Conservation (phyloP, 2,329 filamentous ascomycete genomes). For the Parastagonospora avenae region DNA sequence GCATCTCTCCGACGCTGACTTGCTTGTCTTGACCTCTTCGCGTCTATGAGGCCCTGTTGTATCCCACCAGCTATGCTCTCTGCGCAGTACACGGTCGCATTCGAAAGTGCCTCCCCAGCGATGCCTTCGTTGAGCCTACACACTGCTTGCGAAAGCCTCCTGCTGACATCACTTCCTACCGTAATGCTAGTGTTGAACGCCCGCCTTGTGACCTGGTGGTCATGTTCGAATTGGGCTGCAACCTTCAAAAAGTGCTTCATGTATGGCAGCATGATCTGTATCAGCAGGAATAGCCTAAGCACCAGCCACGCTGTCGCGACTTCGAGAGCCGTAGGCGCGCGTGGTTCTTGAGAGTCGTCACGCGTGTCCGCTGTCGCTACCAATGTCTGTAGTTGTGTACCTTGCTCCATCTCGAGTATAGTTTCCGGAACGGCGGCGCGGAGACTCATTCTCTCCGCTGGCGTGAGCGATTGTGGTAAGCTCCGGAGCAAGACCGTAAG, state of each 20-base stretch:
- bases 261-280: slow-evolving; percentile 67
- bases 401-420: slow-evolving; percentile 17
- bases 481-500: slow-evolving; percentile 68
- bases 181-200: slow-evolving; percentile 59
- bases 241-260: slow-evolving; percentile 59
- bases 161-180: slow-evolving; percentile 59
- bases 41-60: slow-evolving; percentile 66
- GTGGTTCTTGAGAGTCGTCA: slow-evolving; percentile 1
- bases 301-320: slow-evolving; percentile 62
- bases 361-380: not conserved
- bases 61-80: slow-evolving; percentile 69
- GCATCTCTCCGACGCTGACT: not conserved
- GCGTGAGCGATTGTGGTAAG: slow-evolving; percentile 62
- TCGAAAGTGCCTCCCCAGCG: slow-evolving; percentile 63
- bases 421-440: slow-evolving; percentile 56
- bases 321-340: slow-evolving; percentile 60
- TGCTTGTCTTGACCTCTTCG: slow-evolving; percentile 54
- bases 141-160: slow-evolving; percentile 61
- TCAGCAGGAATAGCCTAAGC: slow-evolving; percentile 62
- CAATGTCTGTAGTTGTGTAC: slow-evolving; percentile 11
- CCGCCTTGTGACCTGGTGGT: slow-evolving; percentile 67
- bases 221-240: slow-evolving; percentile 67
- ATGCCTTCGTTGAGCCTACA: slow-evolving; percentile 67
- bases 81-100: slow-evolving; percentile 64
- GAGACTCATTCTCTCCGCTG: slow-evolving; percentile 60